Evolutionary conservation across 2,329 filamentous ascomycete species (phyloP), one percentile per base, ranked within the genome.

Genomic region (Fusarium dlaminii): DNA sequence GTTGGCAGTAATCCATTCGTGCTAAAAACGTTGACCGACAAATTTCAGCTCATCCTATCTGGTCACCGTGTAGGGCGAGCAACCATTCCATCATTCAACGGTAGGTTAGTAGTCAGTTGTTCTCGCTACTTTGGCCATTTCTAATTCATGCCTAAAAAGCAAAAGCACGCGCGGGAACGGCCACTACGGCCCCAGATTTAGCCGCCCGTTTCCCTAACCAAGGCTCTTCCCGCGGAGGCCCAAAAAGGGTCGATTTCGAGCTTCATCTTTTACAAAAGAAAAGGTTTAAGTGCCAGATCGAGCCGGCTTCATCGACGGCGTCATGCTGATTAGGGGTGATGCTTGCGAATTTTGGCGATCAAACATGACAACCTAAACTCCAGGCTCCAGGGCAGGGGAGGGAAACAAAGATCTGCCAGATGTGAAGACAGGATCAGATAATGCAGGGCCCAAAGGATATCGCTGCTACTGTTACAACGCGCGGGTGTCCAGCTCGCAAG

Each of bases 141-240:
- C 24, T 54, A 40, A 70, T 65, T 70, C 39, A 55, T 24, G 34
- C 8, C 37, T 39, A 68, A 63, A 73, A 63, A 73, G 72, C 54
- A 67, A 75, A 66, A 68, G 52, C 66, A 60, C 42, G 48, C 65
- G 66, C 60, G 48, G 52, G 70, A 66, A 70, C 54, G 42, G 45
- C 45, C 42, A 46, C 30, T 29, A 52, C 60, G 36, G 72, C 72
- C 72, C 72, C 72, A 74, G 68, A 72, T 63, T 74, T 75, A 74
- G 30, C 72, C 69, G 72, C 58, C 67, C 62, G 62, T 54, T 74
- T 62, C 36, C 42, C 40, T 69, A 60, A 42, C 39, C 66, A 59
- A 70, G 51, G 40, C 62, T 68, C 43, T 42, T 63, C 30, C 54
- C 70, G 66, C 52, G 58, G 30, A 39, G 49, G 57, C 58, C 57